Conservation (phyloP, 768 basidiomycete genomes). For the Rhizopogon vulgaris region DNA sequence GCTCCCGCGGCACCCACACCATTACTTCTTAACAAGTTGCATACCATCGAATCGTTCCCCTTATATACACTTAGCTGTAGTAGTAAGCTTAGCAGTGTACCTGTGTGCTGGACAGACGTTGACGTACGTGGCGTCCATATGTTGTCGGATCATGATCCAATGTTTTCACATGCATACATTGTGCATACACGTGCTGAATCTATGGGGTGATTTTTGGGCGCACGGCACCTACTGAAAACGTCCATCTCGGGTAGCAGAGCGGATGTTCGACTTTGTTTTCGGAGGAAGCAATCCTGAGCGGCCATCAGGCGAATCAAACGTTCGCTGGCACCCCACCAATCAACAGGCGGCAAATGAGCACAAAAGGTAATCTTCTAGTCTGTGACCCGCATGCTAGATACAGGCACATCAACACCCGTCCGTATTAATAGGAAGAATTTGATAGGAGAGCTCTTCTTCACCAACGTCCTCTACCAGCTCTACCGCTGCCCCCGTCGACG, state of each 20-base stretch:
- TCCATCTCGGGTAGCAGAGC: background rate
- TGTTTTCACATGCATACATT: background rate
- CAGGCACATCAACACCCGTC: too few species aligned
- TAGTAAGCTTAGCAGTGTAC: too few species aligned
- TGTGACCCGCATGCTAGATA: background rate
- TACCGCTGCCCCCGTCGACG: background rate
- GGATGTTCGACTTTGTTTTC: too few species aligned
- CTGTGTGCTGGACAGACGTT: too few species aligned
- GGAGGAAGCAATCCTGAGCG: too few species aligned
- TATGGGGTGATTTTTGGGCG: background rate
- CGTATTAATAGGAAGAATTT: background rate
- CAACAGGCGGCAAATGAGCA: background rate
- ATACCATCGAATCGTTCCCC: too few species aligned
- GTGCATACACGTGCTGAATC: background rate
- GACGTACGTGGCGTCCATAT: too few species aligned
- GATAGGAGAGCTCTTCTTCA: background rate
- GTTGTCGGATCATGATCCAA: too few species aligned
- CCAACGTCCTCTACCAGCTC: background rate
- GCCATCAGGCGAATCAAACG: background rate
- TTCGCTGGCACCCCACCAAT: background rate
- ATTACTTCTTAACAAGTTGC: too few species aligned
- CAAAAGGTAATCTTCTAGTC: background rate
- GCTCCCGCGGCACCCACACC: too few species aligned
- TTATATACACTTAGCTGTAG: too few species aligned
- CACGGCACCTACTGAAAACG: background rate